Base-by-base conservation (phyloP, 2,329 filamentous ascomycete species). In the Cladophialophora carrionii region DNA sequence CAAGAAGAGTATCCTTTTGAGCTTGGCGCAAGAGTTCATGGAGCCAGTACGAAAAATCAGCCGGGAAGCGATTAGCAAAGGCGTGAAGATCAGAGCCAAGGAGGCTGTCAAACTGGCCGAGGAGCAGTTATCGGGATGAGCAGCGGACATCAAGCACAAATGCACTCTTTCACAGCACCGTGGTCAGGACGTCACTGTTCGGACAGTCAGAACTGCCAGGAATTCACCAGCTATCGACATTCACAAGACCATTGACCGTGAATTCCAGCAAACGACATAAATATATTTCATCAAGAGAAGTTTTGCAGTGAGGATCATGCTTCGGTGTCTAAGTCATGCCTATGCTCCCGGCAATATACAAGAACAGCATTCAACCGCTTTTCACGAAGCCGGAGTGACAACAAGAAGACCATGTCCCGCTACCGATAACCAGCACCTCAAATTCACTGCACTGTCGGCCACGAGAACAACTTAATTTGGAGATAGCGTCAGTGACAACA, bases 1-100 rank as follows among this genome's bases (percentile, higher is more conserved):
- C 29, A 14, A 34, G n/a, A 58, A 63, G 32, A 29, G 4, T 31
- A 32, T 29, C n/a, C 31, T 64, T 48, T 41, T 52, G 31, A 54
- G 61, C n/a, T 49, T 56, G 8, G 64, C 61, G 31, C 64, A 55
- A 24, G 55, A 29, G 6, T 65, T 67, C 43, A 70, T 70, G 65
- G 34, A 46, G 5, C 65, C 65, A 1, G 59, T 70, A 1, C 60
- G 66, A 52, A 69, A 58, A 32, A 12, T 71, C 12, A 65, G 55
- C 53, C 62, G 54, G 48, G 64, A 70, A 49, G 68, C 64, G 2
- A 53, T 69, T 26, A 67, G 64, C 49, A 70, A 64, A 43, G 68
- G 66, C 6, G 69, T 71, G n/a, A 71, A 63, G 56, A 52, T 61
- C 31, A 61, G 65, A 41, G 67, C 69, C 7, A 71, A 68, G 52